Percentiles rank a stretch among this genome's conserved stretches.
Conservation (phyloP, 306 rosid species). For the Dryas drummondii region DNA sequence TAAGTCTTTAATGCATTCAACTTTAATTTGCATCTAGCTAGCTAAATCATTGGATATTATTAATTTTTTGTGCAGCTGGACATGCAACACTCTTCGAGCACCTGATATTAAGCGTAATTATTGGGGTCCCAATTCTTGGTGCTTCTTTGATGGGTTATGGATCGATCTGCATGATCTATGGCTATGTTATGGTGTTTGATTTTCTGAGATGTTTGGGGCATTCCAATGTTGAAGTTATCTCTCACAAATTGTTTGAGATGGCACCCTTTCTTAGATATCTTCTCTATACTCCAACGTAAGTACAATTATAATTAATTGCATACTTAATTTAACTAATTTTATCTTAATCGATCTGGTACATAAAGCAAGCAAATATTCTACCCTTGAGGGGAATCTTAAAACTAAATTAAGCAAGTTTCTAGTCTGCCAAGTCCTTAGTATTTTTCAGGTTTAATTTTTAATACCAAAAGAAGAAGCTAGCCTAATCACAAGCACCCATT, state of each 20-base stretch:
- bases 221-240: slow-evolving; percentile 69
- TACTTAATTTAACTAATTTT: background rate
- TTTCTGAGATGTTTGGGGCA: slow-evolving; percentile 79
- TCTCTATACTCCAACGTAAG: slow-evolving; percentile 90
- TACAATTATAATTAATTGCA: background rate
- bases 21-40: background rate
- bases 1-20: background rate
- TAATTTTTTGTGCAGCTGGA: slow-evolving; percentile 59
- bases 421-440: too few relatives aligned
- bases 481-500: too few relatives aligned
- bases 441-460: too few relatives aligned
- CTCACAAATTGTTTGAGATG: slow-evolving; percentile 51
- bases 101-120: slow-evolving; percentile 42
- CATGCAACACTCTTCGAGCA: slow-evolving; percentile 72
- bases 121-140: slow-evolving; percentile 72
- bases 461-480: background rate
- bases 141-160: slow-evolving; percentile 62
- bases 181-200: slow-evolving; percentile 64
- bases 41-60: background rate
- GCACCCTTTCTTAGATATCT: slow-evolving; percentile 65
- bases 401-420: too few relatives aligned
- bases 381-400: too few relatives aligned
- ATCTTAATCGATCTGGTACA: background rate
- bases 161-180: slow-evolving; percentile 51
- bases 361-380: background rate